Evolutionary conservation across 2,329 filamentous ascomycete species (phyloP), one percentile per base, ranked within the genome.

Genomic region (Colletotrichum orchidophilum): DNA sequence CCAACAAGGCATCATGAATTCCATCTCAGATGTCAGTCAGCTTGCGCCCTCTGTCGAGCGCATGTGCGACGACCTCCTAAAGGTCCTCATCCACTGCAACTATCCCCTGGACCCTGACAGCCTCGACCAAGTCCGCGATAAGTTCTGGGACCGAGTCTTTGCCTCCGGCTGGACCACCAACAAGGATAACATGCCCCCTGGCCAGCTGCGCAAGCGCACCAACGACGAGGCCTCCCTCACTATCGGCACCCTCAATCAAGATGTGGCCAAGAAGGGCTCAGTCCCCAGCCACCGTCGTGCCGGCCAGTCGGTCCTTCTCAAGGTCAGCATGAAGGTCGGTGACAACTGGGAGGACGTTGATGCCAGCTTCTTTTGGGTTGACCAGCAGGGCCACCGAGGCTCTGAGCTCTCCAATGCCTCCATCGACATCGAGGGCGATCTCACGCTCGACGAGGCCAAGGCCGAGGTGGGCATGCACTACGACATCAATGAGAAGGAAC

Each of bases 361-460:
- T 0, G 59, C 59, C 39, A 50, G 31, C 27, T 70, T 72, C 61
- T 50, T 55, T 54, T 72, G 70, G 70, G 39, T 70, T 9, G 70
- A 65, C n/a, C 24, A 64, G 27, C 49, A 65, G n/a, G 61, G 39
- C 52, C 66, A 70, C 29, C 42, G 46, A 12, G 55, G 33, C 33
- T 53, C 46, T 1, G 60, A 54, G 49, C 33, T 72, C 2, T 58
- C 66, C 0, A 13, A 57, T 12, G 29, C 27, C 6, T 61, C 35
- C 21, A 67, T 72, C 3, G 42, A 72, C 5, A 26, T 58, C 1
- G 62, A 72, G 3, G 66, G 62, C 4, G 62, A 52, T 27, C 21
- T 65, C 18, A 53, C 29, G 2, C 35, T 57, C 3, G 26, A 52
- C 4, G 66, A 69, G 9, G 29, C 66, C 29, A 35, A 46, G 26